Evolutionary conservation across 805 yeast genomes (phyloP).

Genomic region (Sugiyamaella marilandica): DNA sequence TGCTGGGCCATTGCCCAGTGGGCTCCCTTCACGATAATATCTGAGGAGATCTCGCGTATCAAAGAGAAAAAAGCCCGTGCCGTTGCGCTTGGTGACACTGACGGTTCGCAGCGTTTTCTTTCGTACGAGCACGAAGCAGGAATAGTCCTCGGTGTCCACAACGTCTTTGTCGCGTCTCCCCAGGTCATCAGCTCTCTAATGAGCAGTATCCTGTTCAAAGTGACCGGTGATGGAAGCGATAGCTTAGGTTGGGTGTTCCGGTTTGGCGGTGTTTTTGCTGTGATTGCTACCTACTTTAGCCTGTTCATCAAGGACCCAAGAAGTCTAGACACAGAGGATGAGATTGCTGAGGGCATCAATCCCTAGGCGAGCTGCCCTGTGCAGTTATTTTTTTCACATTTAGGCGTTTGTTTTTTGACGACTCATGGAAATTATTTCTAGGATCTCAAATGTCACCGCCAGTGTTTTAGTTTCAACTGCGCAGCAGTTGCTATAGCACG

Average conservation of each 20-base stretch:
- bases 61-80: slow-evolving; percentile 40
- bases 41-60: slow-evolving; percentile 52
- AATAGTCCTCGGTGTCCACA: slow-evolving; percentile 51
- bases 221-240: slow-evolving; percentile 35
- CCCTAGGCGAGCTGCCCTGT: not conserved
- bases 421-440: too few relatives aligned
- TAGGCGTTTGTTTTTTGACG: too few relatives aligned
- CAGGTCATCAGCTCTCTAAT: slow-evolving; percentile 50
- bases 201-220: slow-evolving; percentile 43
- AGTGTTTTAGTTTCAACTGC: too few relatives aligned
- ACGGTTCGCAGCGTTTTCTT: slow-evolving; percentile 7
- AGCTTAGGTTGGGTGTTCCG: slow-evolving; percentile 56
- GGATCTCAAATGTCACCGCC: too few relatives aligned
- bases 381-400: too few relatives aligned
- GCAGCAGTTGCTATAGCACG: too few relatives aligned
- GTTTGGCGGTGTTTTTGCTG: slow-evolving; percentile 48
- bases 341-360: slow-evolving; percentile 8
- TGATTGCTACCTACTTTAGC: slow-evolving; percentile 44
- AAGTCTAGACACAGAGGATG: slow-evolving; percentile 22
- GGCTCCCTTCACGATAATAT: slow-evolving; percentile 61
- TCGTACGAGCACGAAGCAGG: slow-evolving; percentile 52
- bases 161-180: slow-evolving; percentile 54
- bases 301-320: slow-evolving; percentile 41
- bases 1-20: slow-evolving; percentile 65
- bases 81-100: slow-evolving; percentile 20